phyloP scores from a whole-genome alignment of 1,284 basidiomycete species.

The Rhodofomes roseus region DNA sequence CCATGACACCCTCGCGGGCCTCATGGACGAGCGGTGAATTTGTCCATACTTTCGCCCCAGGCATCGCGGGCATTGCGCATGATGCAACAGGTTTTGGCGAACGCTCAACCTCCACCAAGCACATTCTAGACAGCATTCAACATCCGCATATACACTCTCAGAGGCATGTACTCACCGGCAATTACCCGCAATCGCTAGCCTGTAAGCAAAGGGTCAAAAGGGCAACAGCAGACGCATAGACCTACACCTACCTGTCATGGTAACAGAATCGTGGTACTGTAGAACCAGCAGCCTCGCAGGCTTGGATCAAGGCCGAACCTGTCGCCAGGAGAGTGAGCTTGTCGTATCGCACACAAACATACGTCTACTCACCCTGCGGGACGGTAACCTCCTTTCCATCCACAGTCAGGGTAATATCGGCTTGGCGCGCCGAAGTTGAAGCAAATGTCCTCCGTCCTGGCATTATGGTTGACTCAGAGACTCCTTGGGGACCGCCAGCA shows the following conservation, averaged over 20 bases:
- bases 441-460: constrained; percentile 58
- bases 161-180: constrained; percentile 65
- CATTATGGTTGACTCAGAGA: neutral
- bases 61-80: constrained; percentile 97
- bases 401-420: constrained; percentile 86
- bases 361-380: constrained; percentile 65
- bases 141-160: neutral
- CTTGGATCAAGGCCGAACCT: constrained; percentile 95
- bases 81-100: constrained; percentile 92
- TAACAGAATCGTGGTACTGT: constrained; percentile 89
- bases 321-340: neutral
- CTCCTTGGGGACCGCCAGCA: neutral
- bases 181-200: constrained; percentile 92
- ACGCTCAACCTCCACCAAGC: constrained; percentile 93
- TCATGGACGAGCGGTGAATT: constrained; percentile 95
- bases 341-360: constrained; percentile 50
- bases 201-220: constrained; percentile 20
- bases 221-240: neutral
- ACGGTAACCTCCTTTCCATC: constrained; percentile 95
- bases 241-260: constrained; percentile 69
- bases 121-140: constrained; percentile 62
- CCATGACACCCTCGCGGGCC: constrained; percentile 98
- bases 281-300: constrained; percentile 85
- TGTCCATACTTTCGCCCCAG: constrained; percentile 93
- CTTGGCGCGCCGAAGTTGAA: constrained; percentile 61